Evolutionary conservation across 2,329 filamentous ascomycete genomes (phyloP), one percentile per base, ranked within the genome.

Genomic region (Phialophora macrospora): DNA sequence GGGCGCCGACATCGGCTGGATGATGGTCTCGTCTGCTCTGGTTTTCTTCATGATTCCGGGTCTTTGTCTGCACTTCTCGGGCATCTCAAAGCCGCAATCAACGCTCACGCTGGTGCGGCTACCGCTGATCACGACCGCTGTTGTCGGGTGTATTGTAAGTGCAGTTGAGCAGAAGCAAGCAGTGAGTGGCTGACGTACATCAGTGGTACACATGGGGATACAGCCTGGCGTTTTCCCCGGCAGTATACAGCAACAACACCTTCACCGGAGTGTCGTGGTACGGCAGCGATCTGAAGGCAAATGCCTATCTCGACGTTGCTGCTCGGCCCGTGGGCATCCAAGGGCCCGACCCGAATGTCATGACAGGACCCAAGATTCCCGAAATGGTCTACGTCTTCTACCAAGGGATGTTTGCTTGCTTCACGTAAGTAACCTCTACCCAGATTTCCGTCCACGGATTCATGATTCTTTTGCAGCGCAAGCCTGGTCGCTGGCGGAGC

Each of bases 371-470:
- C 11, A 61, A 61, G 30, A 61, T 61, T 20, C 58, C 58, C n/a
- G 58, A 61, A 44, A 61, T 61, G 58, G 58, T 61, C 20, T 61
- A 61, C 52, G 58, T 61, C 58, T 61, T 61, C 32, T 61, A 61
- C 49, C 58, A 61, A 54, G 58, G 58, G 30, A 61, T 61, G 58
- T 61, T 61, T 38, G 58, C 58, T n/a, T 61, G 58, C 30, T 61
- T 61, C 58, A 61, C 58, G 58, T 61, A 46, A 55, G 58, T 52
- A 9, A 11, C 14, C 22, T 20, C 7, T 22, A 5, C 30, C 8
- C 14, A 4, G 22, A 5, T n/a, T 55, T 54, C 5, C 12, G 49
- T 38, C 9, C 11, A 7, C 12, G 22, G 28, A 26, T 7, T 28
- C 52, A 61, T 38, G 8, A n/a, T 28, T 20, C 22, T 32, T 44